Base-by-base conservation (phyloP, 148 eudicot genomes). In the Oxyria digyna region DNA sequence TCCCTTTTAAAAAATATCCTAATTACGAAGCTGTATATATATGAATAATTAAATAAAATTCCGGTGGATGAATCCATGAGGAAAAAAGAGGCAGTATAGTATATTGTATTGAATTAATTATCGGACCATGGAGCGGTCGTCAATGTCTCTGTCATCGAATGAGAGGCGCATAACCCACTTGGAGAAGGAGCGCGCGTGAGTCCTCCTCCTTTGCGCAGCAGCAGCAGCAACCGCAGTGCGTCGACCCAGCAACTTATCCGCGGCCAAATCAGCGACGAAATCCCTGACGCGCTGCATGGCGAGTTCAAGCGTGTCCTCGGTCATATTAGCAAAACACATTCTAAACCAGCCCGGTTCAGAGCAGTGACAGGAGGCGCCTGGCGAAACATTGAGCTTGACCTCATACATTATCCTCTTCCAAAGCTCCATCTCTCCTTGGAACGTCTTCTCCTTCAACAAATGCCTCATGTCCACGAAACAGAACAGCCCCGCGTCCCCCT, bases 131-230 rank as follows among this genome's bases (percentile, higher is more conserved):
- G 46, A 37, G 42, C 84, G 76, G 62, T 74, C 81, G 46, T 77
- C 80, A 3, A 80, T 76, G 62, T 35, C 81, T 15, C 70, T 77
- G 6, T 75, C 84, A 8, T 81, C 76, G 35, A 87, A 83, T 23
- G 98, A 89, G 72, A 89, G 79, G n/a, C 87, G 84, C 72, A 85
- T 83, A 86, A 88, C 90, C 95, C 95, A 88, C 71, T 81, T 85
- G 27, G 85, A 67, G 55, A 88, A 72, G 62, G 88, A 85, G 69
- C 80, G 72, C 52, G 86, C 80, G 35, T 78, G 78, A 54, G 75
- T 65, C 49, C 78, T 79, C 73, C 74, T 70, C 68, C 73, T 67
- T 9, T 71, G 78, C 55, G 67, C 71, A 14, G 42, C 3, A n/a
- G 67, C 71, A 14, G 42, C 3, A n/a, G 49, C 3, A 17, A 21